Conservation (phyloP, 139 green algal species). For the Pseudopediastrum boryanum region DNA sequence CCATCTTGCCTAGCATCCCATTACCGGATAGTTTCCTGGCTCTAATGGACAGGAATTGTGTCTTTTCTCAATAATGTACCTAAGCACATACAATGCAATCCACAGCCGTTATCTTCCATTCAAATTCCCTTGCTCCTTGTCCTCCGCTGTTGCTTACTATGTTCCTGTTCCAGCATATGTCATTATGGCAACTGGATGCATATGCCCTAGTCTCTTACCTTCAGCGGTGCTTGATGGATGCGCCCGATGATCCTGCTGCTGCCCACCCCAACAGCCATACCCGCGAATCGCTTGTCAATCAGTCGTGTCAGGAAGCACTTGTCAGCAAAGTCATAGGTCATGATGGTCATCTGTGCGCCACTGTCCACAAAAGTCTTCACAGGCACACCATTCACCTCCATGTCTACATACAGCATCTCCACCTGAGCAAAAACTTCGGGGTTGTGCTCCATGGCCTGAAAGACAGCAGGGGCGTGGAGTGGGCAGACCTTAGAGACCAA, state of each 20-base stretch:
- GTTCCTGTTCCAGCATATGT: no score
- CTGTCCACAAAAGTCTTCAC: conserved; percentile 86
- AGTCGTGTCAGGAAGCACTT: conserved; percentile 83
- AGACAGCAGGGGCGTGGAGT: not conserved
- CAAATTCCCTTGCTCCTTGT: no score
- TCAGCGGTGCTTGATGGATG: conserved; percentile 84
- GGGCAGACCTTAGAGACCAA: not conserved
- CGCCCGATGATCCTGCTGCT: conserved; percentile 86
- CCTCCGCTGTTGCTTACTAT: no score
- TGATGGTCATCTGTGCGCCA: conserved; percentile 84
- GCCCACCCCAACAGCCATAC: conserved; percentile 91
- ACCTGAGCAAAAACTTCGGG: conserved; percentile 86
- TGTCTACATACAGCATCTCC: conserved; percentile 87
- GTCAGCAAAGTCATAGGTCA: conserved; percentile 66
- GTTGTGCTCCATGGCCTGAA: conserved; percentile 87
- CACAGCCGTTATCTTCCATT: no score
- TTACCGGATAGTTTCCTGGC: no score
- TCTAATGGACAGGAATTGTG: no score
- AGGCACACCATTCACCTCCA: conserved; percentile 76
- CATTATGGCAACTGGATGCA: not conserved
- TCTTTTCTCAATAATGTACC: no score
- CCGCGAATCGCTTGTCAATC: conserved; percentile 89
- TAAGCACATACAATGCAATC: no score
- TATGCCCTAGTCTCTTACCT: conserved; percentile 58
- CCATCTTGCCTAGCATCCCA: no score